These are phyloP conservation scores for Odontarrhena argentea DNA, from an alignment of 345 rosid species.

Conservation along the genomic window DNA sequence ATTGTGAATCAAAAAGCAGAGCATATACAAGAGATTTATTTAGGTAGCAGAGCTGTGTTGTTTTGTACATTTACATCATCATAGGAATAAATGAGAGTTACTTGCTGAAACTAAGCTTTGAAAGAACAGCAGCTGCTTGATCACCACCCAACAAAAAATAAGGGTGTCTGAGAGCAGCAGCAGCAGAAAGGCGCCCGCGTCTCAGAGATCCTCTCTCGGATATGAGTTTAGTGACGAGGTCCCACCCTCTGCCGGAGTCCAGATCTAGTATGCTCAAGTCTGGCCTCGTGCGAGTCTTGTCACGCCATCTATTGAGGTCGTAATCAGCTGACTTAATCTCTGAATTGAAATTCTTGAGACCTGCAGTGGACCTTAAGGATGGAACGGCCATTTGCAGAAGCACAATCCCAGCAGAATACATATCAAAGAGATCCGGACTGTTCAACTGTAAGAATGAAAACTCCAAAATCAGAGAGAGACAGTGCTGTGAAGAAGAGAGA, in stretches of 20 bases:
- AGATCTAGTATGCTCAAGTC: conserved; percentile 81
- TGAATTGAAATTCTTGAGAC: conserved; percentile 76
- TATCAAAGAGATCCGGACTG: conserved; percentile 94
- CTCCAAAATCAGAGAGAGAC: conserved; percentile 10
- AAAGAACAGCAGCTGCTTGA: conserved; percentile 90
- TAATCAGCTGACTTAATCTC: conserved; percentile 63
- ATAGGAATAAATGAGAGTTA: conserved; percentile 28
- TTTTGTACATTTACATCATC: conserved; percentile 33
- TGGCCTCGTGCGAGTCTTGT: conserved; percentile 66
- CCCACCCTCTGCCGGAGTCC: conserved; percentile 97
- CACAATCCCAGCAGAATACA: conserved; percentile 86
- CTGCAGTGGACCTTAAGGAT: conserved; percentile 60
- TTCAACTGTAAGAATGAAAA: conserved; percentile 62
- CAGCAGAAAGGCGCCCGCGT: conserved; percentile 89
- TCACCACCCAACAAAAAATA: conserved; percentile 90
- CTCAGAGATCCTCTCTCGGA: conserved; percentile 78
- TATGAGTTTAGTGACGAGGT: conserved; percentile 77
- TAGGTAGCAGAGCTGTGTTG: conserved; percentile 1
- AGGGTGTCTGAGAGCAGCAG: conserved; percentile 90
- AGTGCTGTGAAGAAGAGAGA: not conserved
- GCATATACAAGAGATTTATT: conserved; percentile 18
- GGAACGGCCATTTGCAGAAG: conserved; percentile 97
- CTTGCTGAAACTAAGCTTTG: conserved; percentile 70
- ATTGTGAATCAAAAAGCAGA: conserved; percentile 19
- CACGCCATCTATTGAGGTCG: conserved; percentile 78